These are phyloP conservation scores for Grosmannia serpens DNA, from an alignment of 2,329 filamentous ascomycete species.

Conservation along the genomic window DNA sequence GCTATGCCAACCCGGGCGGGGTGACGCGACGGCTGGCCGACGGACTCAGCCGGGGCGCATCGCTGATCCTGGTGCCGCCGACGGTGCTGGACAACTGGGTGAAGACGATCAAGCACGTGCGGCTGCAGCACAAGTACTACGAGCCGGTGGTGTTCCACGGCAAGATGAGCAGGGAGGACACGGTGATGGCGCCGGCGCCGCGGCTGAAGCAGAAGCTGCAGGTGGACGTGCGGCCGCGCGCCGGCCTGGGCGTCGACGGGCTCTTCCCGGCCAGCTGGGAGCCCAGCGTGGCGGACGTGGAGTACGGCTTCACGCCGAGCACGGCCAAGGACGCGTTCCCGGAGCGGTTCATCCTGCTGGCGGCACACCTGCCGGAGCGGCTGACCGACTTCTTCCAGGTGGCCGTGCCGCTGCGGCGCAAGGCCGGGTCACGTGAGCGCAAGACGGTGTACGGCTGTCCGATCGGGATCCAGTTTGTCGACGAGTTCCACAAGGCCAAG, in stretches of 20 bases:
- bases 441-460: slow-evolving; percentile 14
- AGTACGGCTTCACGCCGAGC: slow-evolving; percentile 7
- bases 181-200: slow-evolving; percentile 9
- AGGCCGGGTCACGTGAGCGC: slow-evolving; percentile 6
- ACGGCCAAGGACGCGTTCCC: slow-evolving; percentile 11
- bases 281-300: slow-evolving; percentile 5
- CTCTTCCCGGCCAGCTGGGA: slow-evolving; percentile 8
- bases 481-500: slow-evolving; percentile 15
- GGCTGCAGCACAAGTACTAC: slow-evolving; percentile 9
- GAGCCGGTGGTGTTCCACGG: slow-evolving; percentile 13
- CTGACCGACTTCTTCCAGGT: slow-evolving; percentile 12
- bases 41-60: slow-evolving; percentile 10
- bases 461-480: slow-evolving; percentile 14
- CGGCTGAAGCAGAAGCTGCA: slow-evolving; percentile 12
- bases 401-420: slow-evolving; percentile 8
- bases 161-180: slow-evolving; percentile 11
- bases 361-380: slow-evolving; percentile 11
- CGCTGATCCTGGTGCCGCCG: slow-evolving; percentile 12
- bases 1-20: slow-evolving; percentile 14
- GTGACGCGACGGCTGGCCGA: slow-evolving; percentile 13
- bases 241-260: slow-evolving; percentile 3
- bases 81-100: slow-evolving; percentile 15
- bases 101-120: slow-evolving; percentile 9
- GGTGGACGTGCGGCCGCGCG: slow-evolving; percentile 6
- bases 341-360: slow-evolving; percentile 15